These are phyloP conservation scores for Wallacemonas sp. DNA, from an alignment of 208 protist species.

Conservation along the genomic window DNA sequence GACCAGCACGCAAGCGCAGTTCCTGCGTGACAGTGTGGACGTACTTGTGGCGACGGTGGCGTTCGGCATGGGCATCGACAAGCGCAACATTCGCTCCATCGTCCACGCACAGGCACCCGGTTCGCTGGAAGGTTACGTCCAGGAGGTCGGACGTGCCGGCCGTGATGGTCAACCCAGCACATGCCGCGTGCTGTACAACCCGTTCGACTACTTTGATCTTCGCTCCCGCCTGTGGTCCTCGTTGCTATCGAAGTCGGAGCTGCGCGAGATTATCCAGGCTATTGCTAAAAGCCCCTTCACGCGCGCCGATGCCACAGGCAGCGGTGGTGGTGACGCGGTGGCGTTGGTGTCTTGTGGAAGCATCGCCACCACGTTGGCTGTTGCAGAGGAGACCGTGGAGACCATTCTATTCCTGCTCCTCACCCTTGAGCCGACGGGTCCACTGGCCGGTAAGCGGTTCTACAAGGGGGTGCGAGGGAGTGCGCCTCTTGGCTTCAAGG, in stretches of 20 bases:
- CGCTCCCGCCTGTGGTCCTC: constrained; percentile 70
- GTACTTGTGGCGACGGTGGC: constrained; percentile 97
- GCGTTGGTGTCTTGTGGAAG: constrained; percentile 53
- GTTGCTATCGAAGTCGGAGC: constrained; percentile 55
- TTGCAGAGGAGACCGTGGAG: constrained; percentile 72
- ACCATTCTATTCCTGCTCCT: constrained; percentile 80
- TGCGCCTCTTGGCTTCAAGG: constrained; percentile 44
- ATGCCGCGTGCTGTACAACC: constrained; percentile 89
- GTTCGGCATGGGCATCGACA: constrained; percentile 99
- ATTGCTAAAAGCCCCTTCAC: constrained; percentile 53
- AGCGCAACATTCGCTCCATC: constrained; percentile 96
- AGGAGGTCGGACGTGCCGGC: constrained; percentile 96
- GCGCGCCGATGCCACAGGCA: not conserved
- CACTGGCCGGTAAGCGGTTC: constrained; percentile 9
- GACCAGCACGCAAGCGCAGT: constrained; percentile 78
- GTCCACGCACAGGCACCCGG: constrained; percentile 95
- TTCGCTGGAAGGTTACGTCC: constrained; percentile 96
- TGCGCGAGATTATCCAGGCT: constrained; percentile 40
- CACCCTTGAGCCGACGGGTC: not conserved
- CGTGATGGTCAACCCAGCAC: constrained; percentile 86
- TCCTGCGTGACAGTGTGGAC: constrained; percentile 79
- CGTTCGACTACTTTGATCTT: constrained; percentile 94
- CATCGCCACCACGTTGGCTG: constrained; percentile 56
- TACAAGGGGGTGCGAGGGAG: constrained; percentile 46
- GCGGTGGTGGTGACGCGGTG: constrained; percentile 31